Evolutionary conservation across 2,329 filamentous ascomycete species (phyloP), one percentile per base, ranked within the genome.

Genomic region (Aspergillus versicolor): DNA sequence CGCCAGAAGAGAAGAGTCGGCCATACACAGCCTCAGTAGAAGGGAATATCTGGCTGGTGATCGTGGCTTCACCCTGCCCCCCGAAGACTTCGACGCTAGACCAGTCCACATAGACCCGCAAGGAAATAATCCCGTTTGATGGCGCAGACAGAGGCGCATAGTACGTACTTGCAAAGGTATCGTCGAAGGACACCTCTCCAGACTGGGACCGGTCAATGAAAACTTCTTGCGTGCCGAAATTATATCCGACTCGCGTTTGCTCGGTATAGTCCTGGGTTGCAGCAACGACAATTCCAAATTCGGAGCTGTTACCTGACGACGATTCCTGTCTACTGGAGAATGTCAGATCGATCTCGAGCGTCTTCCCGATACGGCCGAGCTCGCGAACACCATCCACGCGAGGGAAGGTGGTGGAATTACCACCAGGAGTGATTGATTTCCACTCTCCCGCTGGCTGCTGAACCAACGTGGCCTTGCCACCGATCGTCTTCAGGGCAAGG

Each of bases 1-100:
- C 24, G 2, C 24, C 24, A 27, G 7, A 27, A 27, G 7, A 27
- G 24, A 27, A 27, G 24, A 27, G 24, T 2, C 24, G 24, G 8
- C 24, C 24, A 1, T 27, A 27, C 24, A 27, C 24, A 3, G 24
- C 24, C 24, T 27, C 24, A 0, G 24, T 9, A 27, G 24, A 27
- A 27, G 67, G 67, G 46, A 69, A 70, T 7, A 70, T 63, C 48
- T 69, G 65, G 17, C 61, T 51, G n/a, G 67, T 68, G 32, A 69
- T 19, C 4, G 63, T 61, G 9, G 54, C 54, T 50, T 69, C 62
- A 5, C 66, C 67, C 11, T 59, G 24, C 2, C 63, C 65, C 4
- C 63, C 64, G 44, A 69, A 67, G 7, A 69, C 63, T 47, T 69
- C 67, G n/a, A 69, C 59, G 37, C 61, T 62, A 15, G 65, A 67